phyloP scores from a whole-genome alignment of 2,329 filamentous ascomycete genomes.

The Rhynchosporium graminicola region DNA sequence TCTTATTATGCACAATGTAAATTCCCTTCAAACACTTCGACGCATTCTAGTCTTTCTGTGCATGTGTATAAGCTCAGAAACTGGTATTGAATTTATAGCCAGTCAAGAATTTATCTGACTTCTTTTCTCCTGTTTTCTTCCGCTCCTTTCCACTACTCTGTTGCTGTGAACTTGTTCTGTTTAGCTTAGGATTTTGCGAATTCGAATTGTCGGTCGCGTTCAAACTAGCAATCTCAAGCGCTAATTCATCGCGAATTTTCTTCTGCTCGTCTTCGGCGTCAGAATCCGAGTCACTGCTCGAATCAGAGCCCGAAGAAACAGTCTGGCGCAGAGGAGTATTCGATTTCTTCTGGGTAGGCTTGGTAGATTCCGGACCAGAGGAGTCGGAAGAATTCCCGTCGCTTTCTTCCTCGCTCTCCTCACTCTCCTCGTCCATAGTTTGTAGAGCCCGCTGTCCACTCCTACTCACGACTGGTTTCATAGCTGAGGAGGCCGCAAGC shows the following conservation, averaged over 20 bases:
- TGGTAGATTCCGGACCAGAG: slow-evolving; percentile 24
- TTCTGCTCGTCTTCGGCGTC: slow-evolving; percentile 13
- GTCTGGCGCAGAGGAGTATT: background rate
- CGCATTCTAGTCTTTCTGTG: background rate
- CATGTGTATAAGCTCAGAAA: background rate
- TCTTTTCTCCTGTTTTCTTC: slow-evolving; percentile 20
- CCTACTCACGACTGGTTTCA: slow-evolving; percentile 9
- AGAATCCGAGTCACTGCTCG: slow-evolving; percentile 14
- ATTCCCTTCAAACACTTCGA: background rate
- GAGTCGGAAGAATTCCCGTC: slow-evolving; percentile 22
- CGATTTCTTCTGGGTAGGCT: slow-evolving; percentile 2
- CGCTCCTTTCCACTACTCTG: slow-evolving; percentile 7
- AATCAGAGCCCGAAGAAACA: slow-evolving; percentile 16
- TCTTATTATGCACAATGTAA: slow-evolving; percentile 10
- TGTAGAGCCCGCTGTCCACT: slow-evolving; percentile 16
- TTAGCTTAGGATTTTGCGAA: slow-evolving; percentile 16
- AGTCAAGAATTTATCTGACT: slow-evolving; percentile 21
- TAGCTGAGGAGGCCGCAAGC: slow-evolving; percentile 17
- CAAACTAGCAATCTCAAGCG: slow-evolving; percentile 17
- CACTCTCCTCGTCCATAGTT: slow-evolving; percentile 9
- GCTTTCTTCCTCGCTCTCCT: slow-evolving; percentile 28
- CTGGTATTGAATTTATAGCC: slow-evolving; percentile 22
- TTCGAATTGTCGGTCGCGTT: slow-evolving; percentile 11
- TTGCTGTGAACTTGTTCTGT: slow-evolving; percentile 17
- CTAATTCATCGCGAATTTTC: slow-evolving; percentile 17